Evolutionary conservation across 352 stramenopile genomes (phyloP).

Genomic region (Halophytophthora batemanensis): DNA sequence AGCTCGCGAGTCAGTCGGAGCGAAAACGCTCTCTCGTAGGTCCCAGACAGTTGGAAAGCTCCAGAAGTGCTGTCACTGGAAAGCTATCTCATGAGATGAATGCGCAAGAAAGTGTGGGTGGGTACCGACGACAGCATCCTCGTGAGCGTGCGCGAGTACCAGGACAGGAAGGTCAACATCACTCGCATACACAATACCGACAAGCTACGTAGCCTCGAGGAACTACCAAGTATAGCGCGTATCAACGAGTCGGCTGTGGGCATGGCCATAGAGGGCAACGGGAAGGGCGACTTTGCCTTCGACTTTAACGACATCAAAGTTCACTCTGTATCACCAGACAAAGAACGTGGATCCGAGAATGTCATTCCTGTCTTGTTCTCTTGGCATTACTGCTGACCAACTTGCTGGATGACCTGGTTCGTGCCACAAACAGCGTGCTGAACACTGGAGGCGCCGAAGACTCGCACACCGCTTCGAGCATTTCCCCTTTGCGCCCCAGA

Average conservation of each 20-base stretch:
- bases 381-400: too few relatives aligned
- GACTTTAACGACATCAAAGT: constrained; percentile 90
- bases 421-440: too few relatives aligned
- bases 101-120: constrained; percentile 99
- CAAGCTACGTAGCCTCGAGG: constrained; percentile 97
- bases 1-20: too few relatives aligned
- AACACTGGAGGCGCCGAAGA: too few relatives aligned
- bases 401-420: too few relatives aligned
- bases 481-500: too few relatives aligned
- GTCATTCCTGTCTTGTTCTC: too few relatives aligned
- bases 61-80: constrained; percentile 97
- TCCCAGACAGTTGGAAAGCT: too few relatives aligned
- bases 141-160: constrained; percentile 98
- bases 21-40: too few relatives aligned
- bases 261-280: constrained; percentile 78
- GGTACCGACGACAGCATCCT: constrained; percentile 98
- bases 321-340: neutral
- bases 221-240: constrained; percentile 95
- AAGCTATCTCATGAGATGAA: constrained; percentile 98
- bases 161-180: constrained; percentile 99
- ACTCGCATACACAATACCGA: constrained; percentile 99
- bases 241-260: constrained; percentile 89
- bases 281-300: constrained; percentile 87
- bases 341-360: too few relatives aligned
- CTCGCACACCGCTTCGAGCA: too few relatives aligned